Base-by-base conservation (phyloP, 1,284 basidiomycete genomes). In the Cutaneotrichosporon sp. region DNA sequence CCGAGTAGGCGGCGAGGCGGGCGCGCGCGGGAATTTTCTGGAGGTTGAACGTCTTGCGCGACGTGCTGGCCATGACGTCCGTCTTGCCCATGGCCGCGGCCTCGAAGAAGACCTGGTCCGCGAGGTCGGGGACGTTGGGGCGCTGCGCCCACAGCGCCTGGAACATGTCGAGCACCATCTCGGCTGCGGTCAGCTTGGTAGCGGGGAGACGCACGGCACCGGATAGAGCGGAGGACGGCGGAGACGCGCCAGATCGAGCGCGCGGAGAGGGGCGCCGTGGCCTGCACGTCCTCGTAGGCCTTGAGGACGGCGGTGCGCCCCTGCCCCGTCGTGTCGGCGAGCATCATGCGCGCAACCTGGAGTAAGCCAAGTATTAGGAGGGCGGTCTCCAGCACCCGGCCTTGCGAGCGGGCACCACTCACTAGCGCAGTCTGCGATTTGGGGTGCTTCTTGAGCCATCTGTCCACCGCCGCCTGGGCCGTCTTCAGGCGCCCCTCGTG, bases 391-490 rank as follows among this genome's bases (percentile, higher is more conserved):
- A 56, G 45, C 38, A 18, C 29, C 2, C 11, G 29, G 29, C 5
- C 29, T 4, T 4, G 29, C 29, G n/a, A n/a, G n/a, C n/a, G n/a
- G n/a, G n/a, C n/a, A 2, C 45, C 13, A 56, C 55, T 47, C 31
- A 67, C 69, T 5, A 77, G 60, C 1, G 69, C 75, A n/a, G 74
- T 72, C 61, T 77, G 75, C n/a, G 73, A 75, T 57, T 69, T 69
- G 13, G 75, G 72, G 25, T 69, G 64, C 64, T 76, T 77, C 62
- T 75, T 75, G 11, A 76, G 65, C 59, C 67, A 69, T 38, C 69
- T 62, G 46, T 65, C 65, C 5, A 74, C 49, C 1, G 71, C 59
- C 6, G 68, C 60, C 34, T 67, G 53, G 13, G 73, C 76, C 1
- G 58, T 42, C n/a, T 71, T 69, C 47, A 66, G 59, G 20, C 67